Base-by-base conservation (phyloP, 441 rosid genomes). In the Adansonia rubrostipa region DNA sequence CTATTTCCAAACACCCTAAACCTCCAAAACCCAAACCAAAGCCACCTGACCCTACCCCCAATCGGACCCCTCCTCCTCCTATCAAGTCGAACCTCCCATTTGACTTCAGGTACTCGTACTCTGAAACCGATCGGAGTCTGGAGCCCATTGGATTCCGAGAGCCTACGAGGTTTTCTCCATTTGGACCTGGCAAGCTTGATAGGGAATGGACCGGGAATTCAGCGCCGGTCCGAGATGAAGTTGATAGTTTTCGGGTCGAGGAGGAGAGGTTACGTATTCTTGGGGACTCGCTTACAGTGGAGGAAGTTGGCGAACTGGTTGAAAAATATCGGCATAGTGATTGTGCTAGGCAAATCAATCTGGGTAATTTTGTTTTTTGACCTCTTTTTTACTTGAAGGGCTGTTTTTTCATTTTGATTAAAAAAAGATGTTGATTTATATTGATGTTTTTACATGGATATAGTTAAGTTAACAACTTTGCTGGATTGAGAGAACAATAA, bases 101-200 rank as follows among this genome's bases (percentile, higher is more conserved):
- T 80, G 97, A 93, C 80, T 95, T 93, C 80, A 82, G 87, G 48
- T 87, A 92, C 80, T 89, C 98, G 1, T 93, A 92, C 66, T 91
- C 97, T 4, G 97, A 95, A 87, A 78, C 87, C 42, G 81, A 88
- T 71, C 90, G 91, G 6, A 80, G 36, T 0, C 66, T 88, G 58
- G 79, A 89, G 77, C 97, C 97, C 47, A 89, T 93, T 66, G 95
- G 97, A 45, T 95, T 79, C 76, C 93, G 98, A 5, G 97, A 95
- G 77, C 93, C 95, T 47, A 94, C 86, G 78, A 86, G 94, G 74
- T 95, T 95, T 81, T 92, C 97, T 54, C 99, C 97, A 0, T 93
- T 95, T 44, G 97, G 97, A 11, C 99, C 99, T 0, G 92, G 97
- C 36, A 89, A 92, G 70, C 87, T 95, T 9, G 92, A 91, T 68